Conservation (phyloP, 2,329 filamentous ascomycete species). For the Lachnellula hyalina region DNA sequence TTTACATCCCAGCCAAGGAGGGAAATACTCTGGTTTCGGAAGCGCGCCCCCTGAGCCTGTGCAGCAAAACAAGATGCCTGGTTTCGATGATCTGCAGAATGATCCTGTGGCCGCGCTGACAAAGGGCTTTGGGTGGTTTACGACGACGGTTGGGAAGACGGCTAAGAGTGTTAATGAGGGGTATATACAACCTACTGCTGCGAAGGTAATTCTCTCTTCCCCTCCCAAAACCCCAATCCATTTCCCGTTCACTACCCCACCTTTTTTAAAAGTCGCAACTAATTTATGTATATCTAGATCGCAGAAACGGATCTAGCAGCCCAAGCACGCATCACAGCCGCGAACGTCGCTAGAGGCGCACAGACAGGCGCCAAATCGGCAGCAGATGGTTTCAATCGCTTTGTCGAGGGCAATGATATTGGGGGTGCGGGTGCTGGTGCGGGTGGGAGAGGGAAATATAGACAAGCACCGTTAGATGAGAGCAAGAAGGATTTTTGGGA, state of each 20-base stretch:
- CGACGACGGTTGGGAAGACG: constrained; percentile 79
- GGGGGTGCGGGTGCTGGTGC: constrained; percentile 10
- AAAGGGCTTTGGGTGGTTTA: constrained; percentile 93
- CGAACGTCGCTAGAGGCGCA: constrained; percentile 61
- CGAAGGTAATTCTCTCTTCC: constrained; percentile 55
- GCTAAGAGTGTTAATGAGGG: constrained; percentile 87
- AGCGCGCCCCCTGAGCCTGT: constrained; percentile 54
- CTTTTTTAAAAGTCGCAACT: constrained; percentile 4
- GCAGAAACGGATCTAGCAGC: constrained; percentile 74
- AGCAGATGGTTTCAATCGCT: constrained; percentile 74
- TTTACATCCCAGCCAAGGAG: constrained; percentile 81
- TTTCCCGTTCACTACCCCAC: constrained; percentile 5
- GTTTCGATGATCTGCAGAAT: constrained; percentile 82
- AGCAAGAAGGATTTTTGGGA: constrained; percentile 88
- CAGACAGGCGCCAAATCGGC: constrained; percentile 68
- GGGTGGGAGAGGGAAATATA: constrained; percentile 19
- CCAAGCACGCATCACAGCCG: constrained; percentile 56
- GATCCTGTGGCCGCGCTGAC: constrained; percentile 84
- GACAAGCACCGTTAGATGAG: constrained; percentile 45
- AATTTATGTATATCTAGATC: constrained; percentile 48
- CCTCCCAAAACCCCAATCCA: constrained; percentile 1
- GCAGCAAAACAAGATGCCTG: constrained; percentile 49
- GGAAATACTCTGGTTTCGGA: constrained; percentile 89
- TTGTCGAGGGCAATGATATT: constrained; percentile 68
- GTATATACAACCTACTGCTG: constrained; percentile 88